Conservation (phyloP, 192 early-diverging fungal genomes). For the Gonapodya prolifera region DNA sequence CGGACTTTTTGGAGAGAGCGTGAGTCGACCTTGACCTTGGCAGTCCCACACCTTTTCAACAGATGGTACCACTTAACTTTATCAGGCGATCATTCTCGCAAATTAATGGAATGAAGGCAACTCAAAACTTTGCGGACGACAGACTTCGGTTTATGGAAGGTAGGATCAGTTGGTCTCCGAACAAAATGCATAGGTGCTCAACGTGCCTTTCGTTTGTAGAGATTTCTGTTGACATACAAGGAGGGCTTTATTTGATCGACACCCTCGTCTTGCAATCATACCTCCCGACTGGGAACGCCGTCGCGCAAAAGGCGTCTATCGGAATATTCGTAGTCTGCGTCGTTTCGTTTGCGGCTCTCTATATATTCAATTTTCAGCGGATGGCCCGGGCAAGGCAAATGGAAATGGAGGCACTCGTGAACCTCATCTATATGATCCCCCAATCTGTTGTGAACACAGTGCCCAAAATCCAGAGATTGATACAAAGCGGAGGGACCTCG, state of each 20-base stretch:
- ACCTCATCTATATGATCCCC: not conserved
- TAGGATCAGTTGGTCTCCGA: not conserved
- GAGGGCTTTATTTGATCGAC: not conserved
- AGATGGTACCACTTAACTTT: too few relatives aligned
- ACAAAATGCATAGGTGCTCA: not conserved
- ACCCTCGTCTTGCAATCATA: not conserved
- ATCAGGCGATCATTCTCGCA: not conserved
- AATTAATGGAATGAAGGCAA: not conserved
- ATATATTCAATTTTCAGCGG: not conserved
- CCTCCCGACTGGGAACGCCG: not conserved
- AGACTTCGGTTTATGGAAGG: not conserved
- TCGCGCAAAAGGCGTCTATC: not conserved
- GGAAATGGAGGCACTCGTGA: not conserved
- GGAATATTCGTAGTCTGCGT: not conserved
- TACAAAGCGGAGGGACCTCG: not conserved
- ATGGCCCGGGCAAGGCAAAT: not conserved
- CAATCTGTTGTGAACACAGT: not conserved
- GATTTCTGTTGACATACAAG: not conserved
- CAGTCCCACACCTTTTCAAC: too few relatives aligned
- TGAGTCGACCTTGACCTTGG: too few relatives aligned
- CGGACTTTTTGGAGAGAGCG: not conserved
- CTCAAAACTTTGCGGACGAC: not conserved
- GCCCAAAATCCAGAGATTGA: not conserved
- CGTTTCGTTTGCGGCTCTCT: not conserved
- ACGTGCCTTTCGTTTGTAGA: not conserved